phyloP scores from a whole-genome alignment of 2,329 filamentous ascomycete genomes.

The Ascocoryne sarcoides region DNA sequence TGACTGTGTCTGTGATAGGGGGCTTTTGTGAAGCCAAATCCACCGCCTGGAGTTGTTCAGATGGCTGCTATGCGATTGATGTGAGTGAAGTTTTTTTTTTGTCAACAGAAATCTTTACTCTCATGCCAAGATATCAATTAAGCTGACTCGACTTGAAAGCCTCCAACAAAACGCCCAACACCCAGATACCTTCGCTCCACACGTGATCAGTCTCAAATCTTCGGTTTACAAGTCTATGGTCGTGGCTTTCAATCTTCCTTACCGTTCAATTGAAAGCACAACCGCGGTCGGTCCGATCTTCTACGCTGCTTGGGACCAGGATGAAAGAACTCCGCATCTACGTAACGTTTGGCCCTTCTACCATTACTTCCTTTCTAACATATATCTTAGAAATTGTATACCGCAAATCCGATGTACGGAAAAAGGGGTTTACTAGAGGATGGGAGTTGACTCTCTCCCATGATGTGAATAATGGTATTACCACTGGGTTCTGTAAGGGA shows the following conservation, averaged over 20 bases:
- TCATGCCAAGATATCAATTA: not conserved
- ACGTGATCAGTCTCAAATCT: constrained; percentile 44
- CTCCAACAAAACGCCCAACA: constrained; percentile 38
- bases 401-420: constrained; percentile 57
- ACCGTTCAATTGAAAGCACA: constrained; percentile 50
- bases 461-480: constrained; percentile 45
- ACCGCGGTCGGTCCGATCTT: constrained; percentile 55
- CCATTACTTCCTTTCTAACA: not conserved
- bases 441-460: constrained; percentile 58
- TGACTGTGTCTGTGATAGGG: constrained; percentile 12
- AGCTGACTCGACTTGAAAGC: constrained; percentile 9
- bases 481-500: constrained; percentile 54
- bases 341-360: constrained; percentile 34
- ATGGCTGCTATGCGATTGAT: constrained; percentile 16
- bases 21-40: constrained; percentile 21
- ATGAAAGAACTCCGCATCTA: constrained; percentile 47
- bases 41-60: constrained; percentile 19
- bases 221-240: constrained; percentile 48
- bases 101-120: not conserved
- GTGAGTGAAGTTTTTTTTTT: constrained; percentile 7
- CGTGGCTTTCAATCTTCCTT: constrained; percentile 43
- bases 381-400: constrained; percentile 45
- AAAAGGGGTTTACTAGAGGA: constrained; percentile 53
- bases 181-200: constrained; percentile 48
- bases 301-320: constrained; percentile 48